phyloP scores from a whole-genome alignment of 2,329 filamentous ascomycete genomes.

The Phoma sp. region DNA sequence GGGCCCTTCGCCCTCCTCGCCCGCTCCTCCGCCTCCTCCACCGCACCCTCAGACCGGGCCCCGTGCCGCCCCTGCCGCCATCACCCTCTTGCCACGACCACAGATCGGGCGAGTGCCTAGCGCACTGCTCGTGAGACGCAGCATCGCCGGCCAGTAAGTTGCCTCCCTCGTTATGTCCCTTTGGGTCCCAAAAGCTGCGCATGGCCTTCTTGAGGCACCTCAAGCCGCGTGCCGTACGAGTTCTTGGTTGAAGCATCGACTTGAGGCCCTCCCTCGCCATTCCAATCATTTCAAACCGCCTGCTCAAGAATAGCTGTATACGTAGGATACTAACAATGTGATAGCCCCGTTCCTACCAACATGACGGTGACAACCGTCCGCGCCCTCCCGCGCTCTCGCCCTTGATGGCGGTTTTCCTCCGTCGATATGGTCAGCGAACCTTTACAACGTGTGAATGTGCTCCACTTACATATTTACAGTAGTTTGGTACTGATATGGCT shows the following conservation, averaged over 20 bases:
- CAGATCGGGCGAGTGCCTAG: background rate
- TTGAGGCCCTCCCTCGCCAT: background rate
- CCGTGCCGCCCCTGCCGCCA: background rate
- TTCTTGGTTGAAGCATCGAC: background rate
- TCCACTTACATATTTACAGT: background rate
- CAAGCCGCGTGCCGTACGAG: too few species aligned
- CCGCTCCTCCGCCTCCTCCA: background rate
- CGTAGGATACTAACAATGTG: background rate
- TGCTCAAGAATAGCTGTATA: background rate
- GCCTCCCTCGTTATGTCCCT: background rate
- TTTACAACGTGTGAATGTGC: background rate
- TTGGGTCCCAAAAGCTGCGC: too few species aligned
- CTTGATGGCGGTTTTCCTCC: background rate
- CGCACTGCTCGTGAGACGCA: conserved; percentile 4
- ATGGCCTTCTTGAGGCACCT: too few species aligned
- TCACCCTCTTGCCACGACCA: background rate
- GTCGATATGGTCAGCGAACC: background rate
- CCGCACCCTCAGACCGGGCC: background rate
- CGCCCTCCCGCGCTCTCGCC: background rate
- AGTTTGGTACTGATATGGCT: background rate
- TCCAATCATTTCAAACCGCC: background rate
- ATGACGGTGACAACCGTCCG: background rate
- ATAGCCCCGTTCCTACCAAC: background rate
- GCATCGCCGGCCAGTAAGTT: conserved; percentile 1
- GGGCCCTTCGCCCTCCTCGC: background rate